Evolutionary conservation across 352 stramenopile species (phyloP).

Genomic region (Phytophthora ohioensis): DNA sequence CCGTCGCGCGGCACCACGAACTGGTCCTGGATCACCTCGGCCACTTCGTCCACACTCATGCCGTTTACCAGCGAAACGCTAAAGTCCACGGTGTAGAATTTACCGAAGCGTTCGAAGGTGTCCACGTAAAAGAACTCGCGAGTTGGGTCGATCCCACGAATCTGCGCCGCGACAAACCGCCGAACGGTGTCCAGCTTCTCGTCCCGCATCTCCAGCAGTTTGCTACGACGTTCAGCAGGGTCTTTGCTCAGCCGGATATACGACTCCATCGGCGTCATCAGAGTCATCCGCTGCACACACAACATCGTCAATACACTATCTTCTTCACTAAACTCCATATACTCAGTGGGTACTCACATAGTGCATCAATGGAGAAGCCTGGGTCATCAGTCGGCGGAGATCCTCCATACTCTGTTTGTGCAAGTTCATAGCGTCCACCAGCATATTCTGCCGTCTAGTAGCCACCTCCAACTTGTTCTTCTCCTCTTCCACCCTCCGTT

Average conservation of each 20-base stretch:
- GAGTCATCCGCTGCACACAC: conserved; percentile 51
- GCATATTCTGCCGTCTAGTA: conserved; percentile 39
- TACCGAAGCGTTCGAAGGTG: conserved; percentile 72
- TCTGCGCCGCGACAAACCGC: conserved; percentile 57
- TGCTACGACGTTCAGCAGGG: conserved; percentile 44
- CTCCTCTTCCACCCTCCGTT: conserved; percentile 30
- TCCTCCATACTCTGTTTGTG: conserved; percentile 58
- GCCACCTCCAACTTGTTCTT: conserved; percentile 38
- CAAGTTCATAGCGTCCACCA: conserved; percentile 43
- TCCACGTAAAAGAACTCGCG: conserved; percentile 75
- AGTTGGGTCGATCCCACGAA: conserved; percentile 57
- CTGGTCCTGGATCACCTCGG: conserved; percentile 63
- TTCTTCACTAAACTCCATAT: neutral
- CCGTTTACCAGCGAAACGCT: conserved; percentile 59
- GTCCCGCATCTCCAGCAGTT: conserved; percentile 57
- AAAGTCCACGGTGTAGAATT: conserved; percentile 77
- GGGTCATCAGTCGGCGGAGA: conserved; percentile 47
- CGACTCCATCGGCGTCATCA: conserved; percentile 79
- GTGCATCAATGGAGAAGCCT: conserved; percentile 56
- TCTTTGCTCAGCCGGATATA: conserved; percentile 63
- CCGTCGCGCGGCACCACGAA: conserved; percentile 63
- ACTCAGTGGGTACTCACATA: conserved; percentile 47
- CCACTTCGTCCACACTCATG: conserved; percentile 56
- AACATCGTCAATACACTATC: conserved; percentile 10
- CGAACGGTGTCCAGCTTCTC: conserved; percentile 54